Conservation (phyloP, 108 stramenopile species). For the Schizochytrium sp. region DNA sequence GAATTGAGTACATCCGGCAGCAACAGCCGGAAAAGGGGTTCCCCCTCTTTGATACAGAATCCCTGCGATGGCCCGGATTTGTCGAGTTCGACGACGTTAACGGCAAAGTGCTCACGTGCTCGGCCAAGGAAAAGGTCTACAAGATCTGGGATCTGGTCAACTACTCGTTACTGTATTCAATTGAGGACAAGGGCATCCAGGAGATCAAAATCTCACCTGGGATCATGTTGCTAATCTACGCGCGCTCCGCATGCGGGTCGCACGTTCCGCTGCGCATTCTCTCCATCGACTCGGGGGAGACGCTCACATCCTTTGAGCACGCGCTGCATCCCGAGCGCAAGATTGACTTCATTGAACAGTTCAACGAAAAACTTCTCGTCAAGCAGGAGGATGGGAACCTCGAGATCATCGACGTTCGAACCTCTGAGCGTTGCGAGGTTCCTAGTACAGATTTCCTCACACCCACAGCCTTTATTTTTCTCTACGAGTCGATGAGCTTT, state of each 20-base stretch:
- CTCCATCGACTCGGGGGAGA: not conserved
- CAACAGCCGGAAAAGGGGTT: not conserved
- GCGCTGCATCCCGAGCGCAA: not conserved
- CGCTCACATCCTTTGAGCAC: not conserved
- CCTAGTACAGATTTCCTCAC: not conserved
- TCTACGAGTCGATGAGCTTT: not conserved
- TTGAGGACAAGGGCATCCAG: conserved; percentile 3
- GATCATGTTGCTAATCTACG: conserved; percentile 13
- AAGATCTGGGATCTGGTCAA: conserved; percentile 5
- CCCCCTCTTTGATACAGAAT: not conserved
- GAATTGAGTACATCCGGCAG: conserved; percentile 9
- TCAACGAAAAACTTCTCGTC: conserved; percentile 6
- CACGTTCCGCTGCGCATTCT: not conserved
- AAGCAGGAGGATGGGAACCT: conserved; percentile 11
- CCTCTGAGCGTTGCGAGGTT: not conserved
- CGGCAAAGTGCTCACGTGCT: conserved; percentile 5
- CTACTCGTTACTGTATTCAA: not conserved
- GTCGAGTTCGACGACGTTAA: conserved; percentile 9
- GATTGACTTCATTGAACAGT: conserved; percentile 17
- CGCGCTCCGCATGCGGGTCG: not conserved
- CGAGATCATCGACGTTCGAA: not conserved
- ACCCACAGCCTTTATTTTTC: conserved; percentile 4
- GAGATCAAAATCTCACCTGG: conserved; percentile 5
- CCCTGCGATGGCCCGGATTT: conserved; percentile 9
- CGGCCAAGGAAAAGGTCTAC: conserved; percentile 10